phyloP scores from a whole-genome alignment of 169 alveolate species.

The Cryptosporidium muris region DNA sequence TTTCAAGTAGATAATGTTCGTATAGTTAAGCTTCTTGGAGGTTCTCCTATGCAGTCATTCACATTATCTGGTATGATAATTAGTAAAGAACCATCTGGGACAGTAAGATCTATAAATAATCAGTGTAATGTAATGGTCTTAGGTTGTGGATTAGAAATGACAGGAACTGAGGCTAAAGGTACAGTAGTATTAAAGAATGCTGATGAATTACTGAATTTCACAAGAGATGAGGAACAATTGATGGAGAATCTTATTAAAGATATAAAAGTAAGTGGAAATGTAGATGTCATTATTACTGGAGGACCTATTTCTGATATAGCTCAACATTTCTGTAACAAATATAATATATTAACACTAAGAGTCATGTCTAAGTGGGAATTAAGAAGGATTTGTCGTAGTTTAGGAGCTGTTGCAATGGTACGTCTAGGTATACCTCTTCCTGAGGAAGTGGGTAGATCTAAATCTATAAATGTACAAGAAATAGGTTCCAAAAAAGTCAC shows the following conservation, averaged over 20 bases:
- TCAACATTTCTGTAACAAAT: slow-evolving; percentile 95
- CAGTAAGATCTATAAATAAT: slow-evolving; percentile 85
- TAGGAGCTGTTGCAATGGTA: slow-evolving; percentile 95
- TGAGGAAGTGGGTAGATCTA: slow-evolving; percentile 95
- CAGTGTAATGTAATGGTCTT: slow-evolving; percentile 94
- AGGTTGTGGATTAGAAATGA: slow-evolving; percentile 94
- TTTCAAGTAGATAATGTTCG: slow-evolving; percentile 98
- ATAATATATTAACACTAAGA: slow-evolving; percentile 92
- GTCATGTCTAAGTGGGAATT: slow-evolving; percentile 93
- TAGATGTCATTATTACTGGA: slow-evolving; percentile 91
- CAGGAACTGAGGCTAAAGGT: slow-evolving; percentile 97
- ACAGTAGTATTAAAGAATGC: slow-evolving; percentile 97
- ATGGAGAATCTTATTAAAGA: slow-evolving; percentile 87
- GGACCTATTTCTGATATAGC: slow-evolving; percentile 96
- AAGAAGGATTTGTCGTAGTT: slow-evolving; percentile 93
- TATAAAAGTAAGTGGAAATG: slow-evolving; percentile 89
- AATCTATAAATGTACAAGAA: slow-evolving; percentile 90
- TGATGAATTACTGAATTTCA: slow-evolving; percentile 91
- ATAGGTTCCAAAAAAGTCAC: slow-evolving; percentile 91
- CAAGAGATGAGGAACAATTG: slow-evolving; percentile 90
- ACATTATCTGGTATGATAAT: slow-evolving; percentile 92
- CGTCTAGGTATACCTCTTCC: slow-evolving; percentile 92
- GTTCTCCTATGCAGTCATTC: slow-evolving; percentile 87
- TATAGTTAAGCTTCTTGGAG: slow-evolving; percentile 97
- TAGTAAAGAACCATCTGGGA: slow-evolving; percentile 90